phyloP scores from a whole-genome alignment of 2,329 filamentous ascomycete species.

The Volutella citrinella region DNA sequence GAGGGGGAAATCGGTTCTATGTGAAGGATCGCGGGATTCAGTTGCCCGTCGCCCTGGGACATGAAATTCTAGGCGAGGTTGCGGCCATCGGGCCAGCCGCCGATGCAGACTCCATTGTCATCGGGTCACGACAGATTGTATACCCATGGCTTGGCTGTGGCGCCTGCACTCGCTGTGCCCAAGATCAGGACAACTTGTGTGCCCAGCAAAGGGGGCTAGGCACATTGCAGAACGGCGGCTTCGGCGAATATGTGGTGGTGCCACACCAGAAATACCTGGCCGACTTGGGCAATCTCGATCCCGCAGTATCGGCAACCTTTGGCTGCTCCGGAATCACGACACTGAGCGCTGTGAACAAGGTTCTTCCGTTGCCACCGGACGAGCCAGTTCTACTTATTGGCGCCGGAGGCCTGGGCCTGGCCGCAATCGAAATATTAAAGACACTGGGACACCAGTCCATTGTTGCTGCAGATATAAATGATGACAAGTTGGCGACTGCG shows the following conservation, averaged over 20 bases:
- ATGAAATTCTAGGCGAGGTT: slow-evolving; percentile 10
- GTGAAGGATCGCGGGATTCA: slow-evolving; percentile 12
- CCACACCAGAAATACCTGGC: slow-evolving; percentile 9
- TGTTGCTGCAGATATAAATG: slow-evolving; percentile 6
- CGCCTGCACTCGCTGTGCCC: slow-evolving; percentile 8
- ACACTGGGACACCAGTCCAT: slow-evolving; percentile 6
- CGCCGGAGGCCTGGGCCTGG: slow-evolving; percentile 7
- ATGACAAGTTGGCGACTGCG: slow-evolving; percentile 5
- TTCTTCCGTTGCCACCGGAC: slow-evolving; percentile 5
- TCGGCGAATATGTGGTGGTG: slow-evolving; percentile 8
- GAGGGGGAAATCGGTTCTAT: slow-evolving; percentile 8
- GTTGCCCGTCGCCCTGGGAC: slow-evolving; percentile 7
- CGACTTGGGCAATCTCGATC: slow-evolving; percentile 8
- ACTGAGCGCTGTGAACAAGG: slow-evolving; percentile 8
- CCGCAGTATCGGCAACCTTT: slow-evolving; percentile 8
- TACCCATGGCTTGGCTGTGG: slow-evolving; percentile 11
- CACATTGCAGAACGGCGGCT: slow-evolving; percentile 8
- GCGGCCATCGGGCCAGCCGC: slow-evolving; percentile 7
- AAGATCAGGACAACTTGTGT: slow-evolving; percentile 11
- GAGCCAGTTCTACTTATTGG: slow-evolving; percentile 9
- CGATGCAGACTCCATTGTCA: neutral
- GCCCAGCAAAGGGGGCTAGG: slow-evolving; percentile 6
- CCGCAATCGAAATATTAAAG: slow-evolving; percentile 8
- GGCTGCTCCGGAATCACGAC: slow-evolving; percentile 11
- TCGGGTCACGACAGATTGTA: slow-evolving; percentile 9